A percentile compares a stretch with the other conserved stretches of the same genome.
Conservation (phyloP, 495 filamentous ascomycete genomes). For the Friedmanniomyces simplex region DNA sequence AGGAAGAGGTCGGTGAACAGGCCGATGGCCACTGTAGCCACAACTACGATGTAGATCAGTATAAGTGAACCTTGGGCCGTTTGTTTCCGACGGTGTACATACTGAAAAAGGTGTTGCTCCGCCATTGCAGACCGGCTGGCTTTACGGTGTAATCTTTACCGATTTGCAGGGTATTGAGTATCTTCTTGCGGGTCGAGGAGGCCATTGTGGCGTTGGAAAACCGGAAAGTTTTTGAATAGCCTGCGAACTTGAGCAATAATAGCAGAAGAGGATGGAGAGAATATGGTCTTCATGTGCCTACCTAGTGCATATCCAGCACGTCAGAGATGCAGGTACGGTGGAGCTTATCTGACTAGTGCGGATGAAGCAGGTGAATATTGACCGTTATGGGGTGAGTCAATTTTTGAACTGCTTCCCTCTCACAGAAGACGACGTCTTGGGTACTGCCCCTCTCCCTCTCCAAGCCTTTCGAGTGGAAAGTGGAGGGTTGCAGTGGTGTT, state of each 20-base stretch:
- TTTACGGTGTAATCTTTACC: constrained; percentile 16
- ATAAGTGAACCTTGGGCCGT: no score
- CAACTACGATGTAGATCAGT: constrained; percentile 38
- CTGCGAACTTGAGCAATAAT: no score
- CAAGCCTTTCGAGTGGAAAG: no score
- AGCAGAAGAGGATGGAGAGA: not conserved
- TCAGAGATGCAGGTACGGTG: not conserved
- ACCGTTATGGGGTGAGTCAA: no score
- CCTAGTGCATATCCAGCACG: not conserved
- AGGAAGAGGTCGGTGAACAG: constrained; percentile 54
- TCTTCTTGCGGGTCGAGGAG: not conserved
- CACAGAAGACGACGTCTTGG: no score
- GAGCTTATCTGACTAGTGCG: not conserved
- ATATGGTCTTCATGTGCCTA: not conserved
- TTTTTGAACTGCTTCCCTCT: no score
- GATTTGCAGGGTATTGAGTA: constrained; percentile 19
- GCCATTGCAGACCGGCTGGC: constrained; percentile 36
- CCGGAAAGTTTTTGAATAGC: no score
- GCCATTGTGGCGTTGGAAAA: constrained; percentile 1
- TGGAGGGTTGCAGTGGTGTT: no score
- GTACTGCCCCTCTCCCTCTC: no score
- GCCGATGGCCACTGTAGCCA: constrained; percentile 50
- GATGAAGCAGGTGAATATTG: not conserved
- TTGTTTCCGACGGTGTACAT: not conserved
- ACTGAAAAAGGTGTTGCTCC: constrained; percentile 40